Conservation (phyloP, 83 land plant species). For the Larix sibirica region DNA sequence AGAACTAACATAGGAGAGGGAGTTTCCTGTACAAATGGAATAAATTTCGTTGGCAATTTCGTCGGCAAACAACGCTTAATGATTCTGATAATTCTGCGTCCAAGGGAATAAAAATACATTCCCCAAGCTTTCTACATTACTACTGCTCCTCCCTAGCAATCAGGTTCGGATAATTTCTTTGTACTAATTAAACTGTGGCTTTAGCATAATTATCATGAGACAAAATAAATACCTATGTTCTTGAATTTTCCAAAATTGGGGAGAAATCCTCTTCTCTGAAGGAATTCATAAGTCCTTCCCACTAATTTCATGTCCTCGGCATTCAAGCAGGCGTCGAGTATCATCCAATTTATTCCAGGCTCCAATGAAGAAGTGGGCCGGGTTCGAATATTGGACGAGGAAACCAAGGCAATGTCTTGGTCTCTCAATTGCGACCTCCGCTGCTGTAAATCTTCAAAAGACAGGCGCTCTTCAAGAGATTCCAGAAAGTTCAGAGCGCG, state of each 20-base stretch:
- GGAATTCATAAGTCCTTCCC: conserved; percentile 64
- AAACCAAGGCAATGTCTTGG: neutral
- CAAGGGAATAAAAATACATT: no score
- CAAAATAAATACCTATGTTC: conserved; percentile 54
- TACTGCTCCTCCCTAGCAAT: neutral
- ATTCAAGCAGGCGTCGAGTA: conserved; percentile 79
- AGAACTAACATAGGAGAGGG: neutral
- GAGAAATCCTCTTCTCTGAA: conserved; percentile 63
- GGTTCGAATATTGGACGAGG: neutral
- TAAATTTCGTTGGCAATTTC: no score
- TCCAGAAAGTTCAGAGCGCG: conserved; percentile 64
- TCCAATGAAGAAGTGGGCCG: neutral
- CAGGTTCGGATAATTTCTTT: neutral
- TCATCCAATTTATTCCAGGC: conserved; percentile 62
- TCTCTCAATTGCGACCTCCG: neutral
- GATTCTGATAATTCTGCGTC: no score
- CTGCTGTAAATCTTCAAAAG: conserved; percentile 6
- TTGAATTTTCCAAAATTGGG: conserved; percentile 74
- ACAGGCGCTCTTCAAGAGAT: conserved; percentile 15
- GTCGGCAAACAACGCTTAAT: no score
- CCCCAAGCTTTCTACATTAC: no score
- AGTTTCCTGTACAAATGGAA: no score
- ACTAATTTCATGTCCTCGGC: conserved; percentile 87
- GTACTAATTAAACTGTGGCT: no score
- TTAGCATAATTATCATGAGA: neutral